Base-by-base conservation (phyloP, 345 rosid genomes). In the Isatis tinctoria region DNA sequence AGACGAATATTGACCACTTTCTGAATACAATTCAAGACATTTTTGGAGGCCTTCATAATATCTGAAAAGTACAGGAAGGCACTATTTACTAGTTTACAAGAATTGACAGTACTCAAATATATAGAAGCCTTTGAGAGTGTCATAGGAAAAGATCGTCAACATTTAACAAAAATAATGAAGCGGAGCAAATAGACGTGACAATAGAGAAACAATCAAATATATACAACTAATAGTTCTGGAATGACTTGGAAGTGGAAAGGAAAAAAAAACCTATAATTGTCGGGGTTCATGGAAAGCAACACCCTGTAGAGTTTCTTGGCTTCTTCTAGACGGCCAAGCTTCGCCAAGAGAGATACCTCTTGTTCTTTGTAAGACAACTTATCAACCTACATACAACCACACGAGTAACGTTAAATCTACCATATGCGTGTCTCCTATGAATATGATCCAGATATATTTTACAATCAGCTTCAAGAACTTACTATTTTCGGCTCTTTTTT, bases 41-140 rank as follows among this genome's bases (percentile, higher is more conserved):
- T 84, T 89, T 73, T 95, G 99, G 70, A 95, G 87, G 62, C 98
- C 97, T 80, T 92, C 96, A 76, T 85, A 88, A 80, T 87, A 92
- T 69, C 99, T 95, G 92, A 78, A 81, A 47, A 67, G 43, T 20
- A 36, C 37, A 17, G 22, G 51, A 36, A 73, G 44, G 24, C 33
- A 78, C 11, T 18, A 58, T 57, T 57, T 49, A 54, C n/a, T 14
- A 65, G 62, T 65, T 54, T 22, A 61, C 18, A 39, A 20, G 24
- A 54, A 63, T 32, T 70, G 33, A 54, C 51, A 43, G 65, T 37
- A 52, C 59, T 52, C 43, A 65, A 17, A 39, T n/a, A 65, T n/a
- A 65, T 65, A 40, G 43, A 65, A 72, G 57, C 51, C 48, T 58
- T 65, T 59, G 51, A 58, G 63, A 22, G 39, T 48, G 28, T 30